Evolutionary conservation across 257 asterid genomes (phyloP), one percentile per base, ranked within the genome.

Genomic region (Primulina eburnea): DNA sequence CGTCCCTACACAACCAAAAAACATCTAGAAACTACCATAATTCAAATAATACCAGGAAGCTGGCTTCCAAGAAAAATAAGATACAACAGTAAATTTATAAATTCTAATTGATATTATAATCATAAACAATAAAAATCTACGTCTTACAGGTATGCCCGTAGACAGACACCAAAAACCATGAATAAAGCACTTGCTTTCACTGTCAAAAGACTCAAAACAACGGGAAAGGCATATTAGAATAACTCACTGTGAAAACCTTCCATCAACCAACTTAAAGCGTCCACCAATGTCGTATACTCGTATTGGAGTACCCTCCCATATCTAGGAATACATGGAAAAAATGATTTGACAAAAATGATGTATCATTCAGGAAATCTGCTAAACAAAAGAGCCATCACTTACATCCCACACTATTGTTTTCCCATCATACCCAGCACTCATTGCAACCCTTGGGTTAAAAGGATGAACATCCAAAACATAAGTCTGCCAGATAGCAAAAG

Each of bases 351-450:
- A 33, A 6, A 32, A 3, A 3, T 32, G 35, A 32, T 6, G 35
- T 32, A 32, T 32, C 35, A 32, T 32, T 32, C 35, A 32, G 35
- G 35, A 32, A 32, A 32, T 32, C 35, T 32, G 62, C 47, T 67
- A 61, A 32, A 57, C 43, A 43, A 69, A 18, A 8, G 12, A 37
- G 75, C 62, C 20, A 65, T 35, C 68, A 82, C 98, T 93, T 80
- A 94, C 99, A 83, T 94, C 99, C 99, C 99, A 94, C 74, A 94
- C 68, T 78, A 94, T 90, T 65, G 99, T 86, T 80, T 91, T 89
- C 79, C 99, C 99, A 82, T 94, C 99, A 81, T 94, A 94, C 71
- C 99, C 99, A 80, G 99, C 97, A 75, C 97, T 94, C 99, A 94
- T 89, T 32, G 99, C 99, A 71, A 94, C 87, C 80, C 99, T 84